phyloP scores from a whole-genome alignment of 768 basidiomycete genomes.

The Leccinum uliginosum region DNA sequence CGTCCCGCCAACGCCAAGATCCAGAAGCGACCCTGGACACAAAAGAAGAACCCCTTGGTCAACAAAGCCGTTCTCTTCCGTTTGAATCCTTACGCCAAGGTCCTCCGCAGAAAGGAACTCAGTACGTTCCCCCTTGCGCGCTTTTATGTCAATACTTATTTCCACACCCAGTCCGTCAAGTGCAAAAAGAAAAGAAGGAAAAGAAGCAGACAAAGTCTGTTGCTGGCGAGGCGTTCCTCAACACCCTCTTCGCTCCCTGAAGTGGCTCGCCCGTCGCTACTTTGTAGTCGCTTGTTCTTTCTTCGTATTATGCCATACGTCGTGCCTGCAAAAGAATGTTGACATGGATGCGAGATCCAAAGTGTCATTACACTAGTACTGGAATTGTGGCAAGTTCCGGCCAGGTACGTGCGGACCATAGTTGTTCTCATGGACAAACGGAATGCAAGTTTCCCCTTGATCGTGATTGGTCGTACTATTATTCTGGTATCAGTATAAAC shows the following conservation, averaged over 20 bases:
- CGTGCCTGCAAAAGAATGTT: conserved; percentile 14
- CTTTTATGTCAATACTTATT: conserved; percentile 2
- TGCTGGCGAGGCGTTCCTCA: conserved; percentile 81
- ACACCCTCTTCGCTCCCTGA: conserved; percentile 83
- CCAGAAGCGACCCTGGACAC: conserved; percentile 94
- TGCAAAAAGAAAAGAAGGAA: conserved; percentile 48
- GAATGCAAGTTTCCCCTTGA: not conserved
- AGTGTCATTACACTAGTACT: no score
- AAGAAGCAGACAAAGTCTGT: conserved; percentile 59
- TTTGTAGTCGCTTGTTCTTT: conserved; percentile 4
- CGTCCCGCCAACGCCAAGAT: conserved; percentile 81
- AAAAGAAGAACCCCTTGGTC: conserved; percentile 97
- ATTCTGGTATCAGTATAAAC: not conserved
- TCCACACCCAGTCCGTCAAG: conserved; percentile 60
- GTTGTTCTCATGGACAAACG: not conserved
- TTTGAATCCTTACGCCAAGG: conserved; percentile 98
- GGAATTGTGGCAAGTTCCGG: no score
- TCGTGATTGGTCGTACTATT: not conserved
- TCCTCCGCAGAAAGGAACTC: conserved; percentile 82
- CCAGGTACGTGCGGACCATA: no score
- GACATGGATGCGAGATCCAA: not conserved
- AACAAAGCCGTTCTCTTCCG: conserved; percentile 96
- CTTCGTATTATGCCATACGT: conserved; percentile 7
- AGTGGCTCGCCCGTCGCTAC: not conserved
- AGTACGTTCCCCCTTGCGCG: conserved; percentile 48